Base-by-base conservation (phyloP, 257 asterid species). In the Solanum tacnaense region DNA sequence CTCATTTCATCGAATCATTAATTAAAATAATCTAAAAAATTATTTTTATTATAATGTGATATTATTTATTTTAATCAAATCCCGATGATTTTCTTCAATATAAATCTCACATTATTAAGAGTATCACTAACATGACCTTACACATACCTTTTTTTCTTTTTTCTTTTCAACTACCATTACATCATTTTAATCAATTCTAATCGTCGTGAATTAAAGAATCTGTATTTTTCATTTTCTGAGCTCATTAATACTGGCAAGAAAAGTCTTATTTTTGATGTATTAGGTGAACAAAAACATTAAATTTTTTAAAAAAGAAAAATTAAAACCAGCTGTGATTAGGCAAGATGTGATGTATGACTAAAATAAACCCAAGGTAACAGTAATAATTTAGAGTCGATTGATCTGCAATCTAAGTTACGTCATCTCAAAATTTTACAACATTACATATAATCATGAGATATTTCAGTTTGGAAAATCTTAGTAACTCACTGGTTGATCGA, bases 51-150 rank as follows among this genome's bases (percentile, higher is more conserved):
- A 23, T 25, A 31, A 23, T 27, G 9, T 6, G 35, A n/a, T 1
- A n/a, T 58, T 58, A 21, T 56, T 7, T 18, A 56, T 56, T 56
- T 44, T 58, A 21, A 58, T 58, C 12, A 58, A 58, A 21, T 7
- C 0, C 27, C 0, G 0, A 16, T 1, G 0, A 58, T 21, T 65
- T 65, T 65, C 32, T 65, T n/a, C 7, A 1, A 65, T 65, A n/a
- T 65, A n/a, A 58, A 58, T 58, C 13, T 8, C 25, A 65, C 18
- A 67, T 27, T 13, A 67, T 27, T 27, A 67, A 67, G 32, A 67
- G 29, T 27, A 25, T 67, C 21, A 27, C 73, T 67, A 65, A 12
- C 35, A 25, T 58, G 67, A 60, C 23, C 35, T 68, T 27, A 5
- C 18, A 68, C 7, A 0, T 68, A 68, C 15, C 3, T 67, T 2